Evolutionary conservation across 1,284 basidiomycete species (phyloP).

Genomic region (Cryptococcus neoformans): DNA sequence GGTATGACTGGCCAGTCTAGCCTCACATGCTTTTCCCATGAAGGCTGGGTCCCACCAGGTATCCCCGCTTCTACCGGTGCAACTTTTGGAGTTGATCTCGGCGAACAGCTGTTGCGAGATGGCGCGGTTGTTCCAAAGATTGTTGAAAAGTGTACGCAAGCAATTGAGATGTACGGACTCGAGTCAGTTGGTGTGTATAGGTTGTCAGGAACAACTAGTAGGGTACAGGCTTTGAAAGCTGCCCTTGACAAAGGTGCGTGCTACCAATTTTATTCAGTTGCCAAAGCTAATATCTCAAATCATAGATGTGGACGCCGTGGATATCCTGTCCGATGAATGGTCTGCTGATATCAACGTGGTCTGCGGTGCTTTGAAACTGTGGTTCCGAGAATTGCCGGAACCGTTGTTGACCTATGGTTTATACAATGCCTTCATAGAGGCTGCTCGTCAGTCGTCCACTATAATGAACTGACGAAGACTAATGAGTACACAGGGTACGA

Average conservation of each 20-base stretch:
- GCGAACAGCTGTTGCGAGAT: slow-evolving; percentile 87
- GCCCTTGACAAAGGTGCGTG: slow-evolving; percentile 76
- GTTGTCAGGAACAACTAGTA: slow-evolving; percentile 85
- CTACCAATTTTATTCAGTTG: neutral
- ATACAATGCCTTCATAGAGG: slow-evolving; percentile 91
- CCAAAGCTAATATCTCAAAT: neutral
- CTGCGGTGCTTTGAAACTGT: slow-evolving; percentile 87
- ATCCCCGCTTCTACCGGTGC: slow-evolving; percentile 45
- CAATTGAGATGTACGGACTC: slow-evolving; percentile 79
- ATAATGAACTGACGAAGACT: neutral
- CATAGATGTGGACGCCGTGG: slow-evolving; percentile 76
- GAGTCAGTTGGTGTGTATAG: slow-evolving; percentile 88
- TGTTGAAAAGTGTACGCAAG: slow-evolving; percentile 82
- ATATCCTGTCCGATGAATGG: slow-evolving; percentile 86
- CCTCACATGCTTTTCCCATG: neutral
- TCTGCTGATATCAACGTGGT: slow-evolving; percentile 94
- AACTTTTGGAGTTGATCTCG: slow-evolving; percentile 88
- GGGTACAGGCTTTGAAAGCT: slow-evolving; percentile 78
- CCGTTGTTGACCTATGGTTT: slow-evolving; percentile 81
- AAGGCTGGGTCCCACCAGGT: slow-evolving; percentile 22
- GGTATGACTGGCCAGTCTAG: neutral
- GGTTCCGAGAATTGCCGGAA: slow-evolving; percentile 95
- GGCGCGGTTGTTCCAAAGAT: slow-evolving; percentile 84
- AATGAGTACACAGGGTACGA: slow-evolving; percentile 67
- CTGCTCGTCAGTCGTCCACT: slow-evolving; percentile 67